phyloP scores from a whole-genome alignment of 345 rosid species.

The Trapa incisa region DNA sequence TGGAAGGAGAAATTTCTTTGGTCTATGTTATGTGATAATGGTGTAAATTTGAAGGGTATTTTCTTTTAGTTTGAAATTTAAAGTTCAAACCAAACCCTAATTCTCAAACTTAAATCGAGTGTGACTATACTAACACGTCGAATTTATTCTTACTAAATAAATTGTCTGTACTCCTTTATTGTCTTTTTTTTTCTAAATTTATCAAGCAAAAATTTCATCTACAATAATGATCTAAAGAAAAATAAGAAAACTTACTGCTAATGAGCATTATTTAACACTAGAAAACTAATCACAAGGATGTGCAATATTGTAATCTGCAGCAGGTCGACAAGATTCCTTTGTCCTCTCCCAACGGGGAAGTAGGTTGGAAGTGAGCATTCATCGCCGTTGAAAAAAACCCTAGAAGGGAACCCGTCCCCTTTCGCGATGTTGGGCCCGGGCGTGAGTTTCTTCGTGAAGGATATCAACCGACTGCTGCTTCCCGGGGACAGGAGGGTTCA shows the following conservation, averaged over 20 bases:
- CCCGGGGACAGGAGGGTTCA: conserved; percentile 58
- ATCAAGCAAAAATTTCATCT: neutral
- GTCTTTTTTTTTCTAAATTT: too few relatives aligned
- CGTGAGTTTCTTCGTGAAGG: conserved; percentile 49
- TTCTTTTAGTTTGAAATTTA: too few relatives aligned
- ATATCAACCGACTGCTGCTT: conserved; percentile 84
- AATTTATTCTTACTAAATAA: too few relatives aligned
- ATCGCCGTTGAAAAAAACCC: conserved; percentile 72
- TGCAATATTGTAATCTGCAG: neutral
- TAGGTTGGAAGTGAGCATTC: conserved; percentile 69
- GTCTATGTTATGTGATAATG: too few relatives aligned
- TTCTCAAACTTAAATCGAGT: too few relatives aligned
- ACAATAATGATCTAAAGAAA: neutral
- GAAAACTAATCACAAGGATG: conserved; percentile 1
- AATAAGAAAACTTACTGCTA: neutral
- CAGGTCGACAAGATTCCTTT: conserved; percentile 2
- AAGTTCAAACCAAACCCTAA: too few relatives aligned
- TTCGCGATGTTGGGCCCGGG: conserved; percentile 25
- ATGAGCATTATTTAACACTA: neutral
- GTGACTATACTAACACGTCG: too few relatives aligned
- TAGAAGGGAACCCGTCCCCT: conserved; percentile 74
- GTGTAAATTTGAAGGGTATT: too few relatives aligned
- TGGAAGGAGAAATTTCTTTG: too few relatives aligned
- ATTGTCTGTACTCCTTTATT: too few relatives aligned
- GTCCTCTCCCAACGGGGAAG: conserved; percentile 30